A percentile compares a stretch with the other conserved stretches of the same genome.
These are phyloP conservation scores for Gaultheria prostrata DNA, from an alignment of 148 eudicot genomes.

Conservation along the genomic window DNA sequence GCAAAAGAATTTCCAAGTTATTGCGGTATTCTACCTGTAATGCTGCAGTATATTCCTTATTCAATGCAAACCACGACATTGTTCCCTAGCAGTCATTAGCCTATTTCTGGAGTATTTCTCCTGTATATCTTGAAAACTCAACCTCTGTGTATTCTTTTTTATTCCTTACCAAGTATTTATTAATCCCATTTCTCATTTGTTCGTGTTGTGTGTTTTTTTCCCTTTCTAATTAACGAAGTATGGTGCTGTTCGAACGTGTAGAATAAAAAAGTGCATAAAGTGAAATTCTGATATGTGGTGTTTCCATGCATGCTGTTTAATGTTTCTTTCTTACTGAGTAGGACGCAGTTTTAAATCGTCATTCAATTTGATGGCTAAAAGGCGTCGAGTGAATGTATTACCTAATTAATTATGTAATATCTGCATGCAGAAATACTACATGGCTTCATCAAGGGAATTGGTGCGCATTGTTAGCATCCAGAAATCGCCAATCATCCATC, in stretches of 20 bases:
- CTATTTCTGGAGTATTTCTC: background rate
- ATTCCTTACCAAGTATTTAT: background rate
- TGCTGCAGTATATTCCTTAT: background rate
- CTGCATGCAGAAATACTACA: conserved; percentile 79
- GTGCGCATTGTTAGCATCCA: conserved; percentile 91
- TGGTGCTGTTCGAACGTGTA: background rate
- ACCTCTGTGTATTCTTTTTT: background rate
- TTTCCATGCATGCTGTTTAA: background rate
- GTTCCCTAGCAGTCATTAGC: background rate
- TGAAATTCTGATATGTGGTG: background rate
- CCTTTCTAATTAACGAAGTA: background rate
- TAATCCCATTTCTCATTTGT: background rate
- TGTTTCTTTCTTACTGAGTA: background rate
- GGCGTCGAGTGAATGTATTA: background rate
- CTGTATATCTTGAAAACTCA: background rate
- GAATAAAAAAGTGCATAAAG: background rate
- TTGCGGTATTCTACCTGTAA: background rate
- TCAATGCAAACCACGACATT: background rate
- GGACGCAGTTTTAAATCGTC: background rate
- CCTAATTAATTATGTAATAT: background rate
- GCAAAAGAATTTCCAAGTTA: background rate
- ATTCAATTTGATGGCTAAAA: background rate
- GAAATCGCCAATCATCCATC: conserved; percentile 86
- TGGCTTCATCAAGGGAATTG: conserved; percentile 93
- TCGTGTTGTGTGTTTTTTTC: background rate